Percentiles rank a stretch among this genome's conserved stretches.
Evolutionary conservation across 2,329 filamentous ascomycete genomes (phyloP).

Genomic region (Calonectria pseudoreteaudii): DNA sequence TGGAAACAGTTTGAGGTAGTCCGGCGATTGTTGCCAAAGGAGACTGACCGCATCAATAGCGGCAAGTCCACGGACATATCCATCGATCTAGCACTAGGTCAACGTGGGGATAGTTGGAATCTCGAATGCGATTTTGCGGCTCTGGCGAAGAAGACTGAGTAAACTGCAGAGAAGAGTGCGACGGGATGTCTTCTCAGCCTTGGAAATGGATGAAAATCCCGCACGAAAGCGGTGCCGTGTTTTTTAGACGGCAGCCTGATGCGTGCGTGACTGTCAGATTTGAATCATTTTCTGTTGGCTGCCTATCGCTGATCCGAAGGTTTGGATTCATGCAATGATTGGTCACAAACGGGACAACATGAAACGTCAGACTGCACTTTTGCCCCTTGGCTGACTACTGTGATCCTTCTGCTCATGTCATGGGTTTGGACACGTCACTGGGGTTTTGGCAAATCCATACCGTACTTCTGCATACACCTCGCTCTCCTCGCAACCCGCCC

Average conservation of each 20-base stretch:
- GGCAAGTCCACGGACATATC: background rate
- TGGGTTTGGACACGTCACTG: background rate
- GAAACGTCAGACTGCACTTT: background rate
- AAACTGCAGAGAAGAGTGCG: background rate
- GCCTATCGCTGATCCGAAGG: background rate
- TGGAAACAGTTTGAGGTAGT: background rate
- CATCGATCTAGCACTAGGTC: background rate
- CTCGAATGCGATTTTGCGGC: background rate
- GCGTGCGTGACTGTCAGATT: background rate
- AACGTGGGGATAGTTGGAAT: background rate
- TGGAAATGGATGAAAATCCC: background rate
- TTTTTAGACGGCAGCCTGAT: background rate
- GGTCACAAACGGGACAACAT: too few species aligned
- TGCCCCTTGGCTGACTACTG: background rate
- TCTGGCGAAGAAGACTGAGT: too few species aligned
- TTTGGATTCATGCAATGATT: background rate
- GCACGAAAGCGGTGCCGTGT: background rate
- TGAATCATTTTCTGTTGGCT: background rate
- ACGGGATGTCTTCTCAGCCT: background rate
- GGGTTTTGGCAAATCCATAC: background rate
- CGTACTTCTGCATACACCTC: too few species aligned
- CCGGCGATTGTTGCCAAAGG: too few species aligned
- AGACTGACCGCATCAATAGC: too few species aligned
- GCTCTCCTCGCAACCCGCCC: too few species aligned
- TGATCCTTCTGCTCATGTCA: background rate